Conservation (phyloP, 352 stramenopile species). For the Halophytophthora batemanensis region DNA sequence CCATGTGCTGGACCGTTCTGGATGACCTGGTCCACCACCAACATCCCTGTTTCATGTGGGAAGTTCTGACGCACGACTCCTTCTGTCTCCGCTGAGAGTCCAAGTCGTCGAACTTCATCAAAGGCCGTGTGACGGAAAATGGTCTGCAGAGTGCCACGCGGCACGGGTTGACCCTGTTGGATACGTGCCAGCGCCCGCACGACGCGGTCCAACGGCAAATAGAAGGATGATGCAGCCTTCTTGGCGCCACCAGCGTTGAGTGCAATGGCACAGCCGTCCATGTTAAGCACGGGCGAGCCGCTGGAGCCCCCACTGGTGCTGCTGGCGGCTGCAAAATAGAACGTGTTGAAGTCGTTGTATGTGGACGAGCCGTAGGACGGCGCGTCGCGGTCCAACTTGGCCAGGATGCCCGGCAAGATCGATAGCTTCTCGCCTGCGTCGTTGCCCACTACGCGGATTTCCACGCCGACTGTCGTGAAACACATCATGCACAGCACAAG, state of each 20-base stretch:
- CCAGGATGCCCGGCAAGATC: conserved; percentile 88
- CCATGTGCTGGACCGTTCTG: conserved; percentile 69
- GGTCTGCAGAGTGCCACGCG: conserved; percentile 83
- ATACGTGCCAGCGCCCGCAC: conserved; percentile 74
- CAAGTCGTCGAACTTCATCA: conserved; percentile 84
- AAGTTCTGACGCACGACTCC: conserved; percentile 62
- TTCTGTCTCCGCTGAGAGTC: conserved; percentile 67
- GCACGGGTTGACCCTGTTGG: conserved; percentile 46
- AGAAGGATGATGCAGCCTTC: conserved; percentile 88
- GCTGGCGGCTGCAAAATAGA: conserved; percentile 88
- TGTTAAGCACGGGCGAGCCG: conserved; percentile 87
- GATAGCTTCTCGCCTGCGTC: conserved; percentile 91
- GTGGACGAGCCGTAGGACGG: conserved; percentile 82
- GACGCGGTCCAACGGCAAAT: conserved; percentile 86
- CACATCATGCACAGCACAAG: too few relatives aligned
- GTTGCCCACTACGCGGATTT: conserved; percentile 92
- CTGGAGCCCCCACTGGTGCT: conserved; percentile 88
- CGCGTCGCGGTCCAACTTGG: conserved; percentile 88
- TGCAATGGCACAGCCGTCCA: conserved; percentile 85
- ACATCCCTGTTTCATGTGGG: conserved; percentile 85
- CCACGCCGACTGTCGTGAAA: conserved; percentile 63
- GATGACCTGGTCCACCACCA: conserved; percentile 88
- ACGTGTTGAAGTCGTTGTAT: conserved; percentile 94
- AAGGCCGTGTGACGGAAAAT: conserved; percentile 90
- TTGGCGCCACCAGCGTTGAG: conserved; percentile 90